Evolutionary conservation across 345 rosid species (phyloP), one percentile per base, ranked within the genome.

Genomic region (Lepidium aucheri): DNA sequence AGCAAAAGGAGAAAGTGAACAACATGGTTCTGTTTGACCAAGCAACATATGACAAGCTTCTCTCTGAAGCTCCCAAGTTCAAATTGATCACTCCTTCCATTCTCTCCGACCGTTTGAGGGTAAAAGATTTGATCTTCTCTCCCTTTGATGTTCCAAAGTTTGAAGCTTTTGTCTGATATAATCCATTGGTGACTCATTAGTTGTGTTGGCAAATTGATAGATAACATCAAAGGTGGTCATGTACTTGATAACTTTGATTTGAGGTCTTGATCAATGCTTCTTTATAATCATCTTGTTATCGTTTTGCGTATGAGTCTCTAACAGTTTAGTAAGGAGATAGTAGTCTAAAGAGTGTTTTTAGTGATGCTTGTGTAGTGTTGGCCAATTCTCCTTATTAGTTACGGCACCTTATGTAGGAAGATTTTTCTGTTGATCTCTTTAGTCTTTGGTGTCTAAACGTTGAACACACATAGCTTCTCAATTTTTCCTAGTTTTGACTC

Each of bases 1-100:
- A 81, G 71, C 85, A 84, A 70, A 79, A 81, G 79, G 85, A 81
- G 78, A 81, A 84, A 63, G 84, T 83, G 73, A 84, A 81, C 84
- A 84, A 81, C 75, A 77, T 79, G 88, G 85, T 81, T 26, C 36
- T 84, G 51, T 81, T 84, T 40, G 85, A 79, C 33, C 85, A 77
- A 38, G 82, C 75, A n/a, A 81, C 83, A 3, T 79, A 81, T 56
- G 83, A 83, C 56, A 77, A 79, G 74, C 85, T 81, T 45, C 72
- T 83, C n/a, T 44, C 80, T 3, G 83, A 83, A 34, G 82, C 68
- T 67, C 82, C 88, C 12, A 81, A 83, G 66, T 79, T 72, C 77
- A 84, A 81, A 68, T 70, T 77, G 10, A 28, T 81, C 47, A 79
- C 84, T 36, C 77, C 84, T 20, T 81, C 84, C 8, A 51, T 81